Base-by-base conservation (phyloP, 306 rosid genomes). In the Vigna angularis region DNA sequence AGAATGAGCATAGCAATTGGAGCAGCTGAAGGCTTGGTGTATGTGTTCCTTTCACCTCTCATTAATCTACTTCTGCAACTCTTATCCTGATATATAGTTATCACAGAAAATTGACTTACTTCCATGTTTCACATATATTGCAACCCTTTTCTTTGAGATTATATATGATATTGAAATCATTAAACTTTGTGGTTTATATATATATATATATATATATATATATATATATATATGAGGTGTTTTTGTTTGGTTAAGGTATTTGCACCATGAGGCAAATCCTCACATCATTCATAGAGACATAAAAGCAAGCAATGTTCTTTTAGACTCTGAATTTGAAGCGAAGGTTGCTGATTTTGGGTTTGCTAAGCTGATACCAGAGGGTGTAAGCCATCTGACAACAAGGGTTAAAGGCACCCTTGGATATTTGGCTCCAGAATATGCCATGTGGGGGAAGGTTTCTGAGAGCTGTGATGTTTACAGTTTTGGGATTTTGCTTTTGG, bases 311-410 rank as follows among this genome's bases (percentile, higher is more conserved):
- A 94, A 94, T 64, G 97, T 94, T 62, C 97, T 94, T 2, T 17
- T 94, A 53, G 96, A 90, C 81, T 32, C 52, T 1, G 86, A 92
- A 16, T 90, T 92, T 63, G 56, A 92, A 85, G 92, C 97, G 24
- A 91, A 92, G 79, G 97, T 95, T 26, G 97, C 95, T 34, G 97
- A 95, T 85, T 92, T 95, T 77, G 98, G 98, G 11, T 92, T 92
- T 65, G 98, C 96, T 64, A 94, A 92, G 90, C 75, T 94, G 17
- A 86, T 94, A 72, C 97, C 96, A 4, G 97, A 87, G 8, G 97
- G 98, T 2, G 93, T 92, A 1, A 89, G 86, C 66, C 98, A 92
- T 84, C 71, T 94, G 0, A 95, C 97, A 0, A 95, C 97, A 17
- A 90, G 92, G 34, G 98, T 92, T 15, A 95, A 92, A 72, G 98